Base-by-base conservation (phyloP, 345 rosid genomes). In the Nephelium lappaceum region DNA sequence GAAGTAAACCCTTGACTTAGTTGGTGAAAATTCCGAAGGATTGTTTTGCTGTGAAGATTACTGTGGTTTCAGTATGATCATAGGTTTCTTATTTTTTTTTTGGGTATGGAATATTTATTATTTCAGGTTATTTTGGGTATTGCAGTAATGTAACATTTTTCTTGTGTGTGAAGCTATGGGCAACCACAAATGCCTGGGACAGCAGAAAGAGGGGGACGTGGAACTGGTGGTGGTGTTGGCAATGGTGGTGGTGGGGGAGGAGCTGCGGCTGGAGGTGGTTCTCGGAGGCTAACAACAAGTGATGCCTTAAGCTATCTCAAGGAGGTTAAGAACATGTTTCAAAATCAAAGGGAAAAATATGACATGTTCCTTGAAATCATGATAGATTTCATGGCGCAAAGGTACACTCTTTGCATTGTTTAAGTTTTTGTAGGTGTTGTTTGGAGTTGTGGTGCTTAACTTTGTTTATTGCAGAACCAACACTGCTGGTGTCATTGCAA, bases 301-400 rank as follows among this genome's bases (percentile, higher is more conserved):
- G 98, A 93, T 76, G 98, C 99, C 70, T 77, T 93, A 76, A 78
- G 91, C 0, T 96, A 96, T 86, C 86, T 96, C 53, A 96, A 93
- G 83, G 85, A 90, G 86, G 99, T 96, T 60, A 93, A 92, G 79
- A 97, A 95, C 82, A 93, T 88, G 95, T 94, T 96, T 87, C 97
- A 90, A 79, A 95, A 94, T 78, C 93, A 96, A 81, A 89, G 86
- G 82, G 99, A 89, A 73, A 96, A 91, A 83, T 93, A 94, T 78
- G 97, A 94, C 73, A 87, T 62, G 88, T 94, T 96, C 73, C 88
- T 94, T 80, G 97, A 91, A 81, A 93, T 94, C 89, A 93, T 96
- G 99, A 96, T 91, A 81, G 99, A 96, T 85, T 96, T 96, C 80
- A 92, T 94, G 86, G 98, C 97, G 55, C 97, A 93, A 80, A 87